These are phyloP conservation scores for Cerioporus squamosus DNA, from an alignment of 1,284 basidiomycete species.

Conservation along the genomic window DNA sequence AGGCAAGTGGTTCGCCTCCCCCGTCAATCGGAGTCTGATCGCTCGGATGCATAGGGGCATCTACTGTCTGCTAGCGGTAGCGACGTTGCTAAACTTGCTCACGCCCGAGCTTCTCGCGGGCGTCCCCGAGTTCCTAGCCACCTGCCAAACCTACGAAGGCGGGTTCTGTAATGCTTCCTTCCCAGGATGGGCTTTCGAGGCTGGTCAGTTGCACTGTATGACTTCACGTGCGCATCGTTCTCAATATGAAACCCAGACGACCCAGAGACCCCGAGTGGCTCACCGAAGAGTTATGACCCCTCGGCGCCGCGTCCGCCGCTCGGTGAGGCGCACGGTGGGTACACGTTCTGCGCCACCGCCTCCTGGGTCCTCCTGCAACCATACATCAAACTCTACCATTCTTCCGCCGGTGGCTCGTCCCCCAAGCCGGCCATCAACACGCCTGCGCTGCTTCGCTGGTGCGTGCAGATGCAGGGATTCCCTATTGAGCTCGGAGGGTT, in stretches of 20 bases:
- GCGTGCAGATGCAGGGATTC: constrained; percentile 84
- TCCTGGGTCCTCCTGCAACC: constrained; percentile 82
- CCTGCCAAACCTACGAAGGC: constrained; percentile 98
- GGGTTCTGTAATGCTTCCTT: constrained; percentile 90
- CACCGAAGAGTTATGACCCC: constrained; percentile 28
- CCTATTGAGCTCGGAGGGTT: constrained; percentile 92
- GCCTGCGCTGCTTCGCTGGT: constrained; percentile 78
- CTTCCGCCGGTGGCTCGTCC: background rate
- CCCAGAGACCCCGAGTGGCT: background rate
- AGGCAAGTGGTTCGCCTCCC: constrained; percentile 52
- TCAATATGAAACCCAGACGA: constrained; percentile 3
- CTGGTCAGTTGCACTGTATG: constrained; percentile 15
- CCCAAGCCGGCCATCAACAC: constrained; percentile 57
- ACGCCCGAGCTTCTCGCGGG: constrained; percentile 87
- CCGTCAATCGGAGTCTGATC: background rate
- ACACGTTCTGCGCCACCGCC: constrained; percentile 92
- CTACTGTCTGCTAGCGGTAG: constrained; percentile 78
- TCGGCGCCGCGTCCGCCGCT: constrained; percentile 62
- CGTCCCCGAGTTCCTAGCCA: constrained; percentile 66
- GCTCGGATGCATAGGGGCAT: constrained; percentile 53
- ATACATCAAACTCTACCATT: constrained; percentile 38
- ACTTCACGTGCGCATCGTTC: background rate
- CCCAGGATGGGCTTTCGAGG: constrained; percentile 44
- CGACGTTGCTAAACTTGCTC: constrained; percentile 76
- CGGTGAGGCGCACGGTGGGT: constrained; percentile 97